Percentiles rank a stretch among this genome's conserved stretches.
Conservation (phyloP, 495 filamentous ascomycete species). For the Podospora tetraspora region DNA sequence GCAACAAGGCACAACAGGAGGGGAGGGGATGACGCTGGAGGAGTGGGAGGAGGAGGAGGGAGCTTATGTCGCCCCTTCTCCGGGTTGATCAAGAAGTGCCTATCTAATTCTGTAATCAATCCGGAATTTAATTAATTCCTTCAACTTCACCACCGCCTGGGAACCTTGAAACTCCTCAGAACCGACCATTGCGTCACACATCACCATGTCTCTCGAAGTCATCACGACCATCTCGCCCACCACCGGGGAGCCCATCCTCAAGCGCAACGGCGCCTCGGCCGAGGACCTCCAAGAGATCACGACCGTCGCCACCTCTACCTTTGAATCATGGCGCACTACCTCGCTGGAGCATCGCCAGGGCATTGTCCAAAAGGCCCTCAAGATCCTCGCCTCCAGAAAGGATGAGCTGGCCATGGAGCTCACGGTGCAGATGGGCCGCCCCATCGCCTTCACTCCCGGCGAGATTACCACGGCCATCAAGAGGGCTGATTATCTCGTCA, state of each 20-base stretch:
- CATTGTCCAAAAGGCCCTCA: constrained; percentile 70
- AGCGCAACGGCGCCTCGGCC: constrained; percentile 62
- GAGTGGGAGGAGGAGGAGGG: background rate
- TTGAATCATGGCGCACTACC: constrained; percentile 62
- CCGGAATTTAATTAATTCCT: background rate
- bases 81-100: background rate
- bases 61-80: constrained; percentile 1
- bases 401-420: constrained; percentile 80
- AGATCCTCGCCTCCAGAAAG: constrained; percentile 58
- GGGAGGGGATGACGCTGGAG: background rate
- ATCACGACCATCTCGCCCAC: constrained; percentile 86
- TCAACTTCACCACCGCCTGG: background rate
- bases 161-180: background rate
- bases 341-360: constrained; percentile 62
- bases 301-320: constrained; percentile 61
- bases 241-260: constrained; percentile 72
- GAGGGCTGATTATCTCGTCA: constrained; percentile 73
- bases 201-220: constrained; percentile 68
- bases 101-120: background rate
- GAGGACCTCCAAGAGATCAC: constrained; percentile 63
- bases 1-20: constrained; percentile 1
- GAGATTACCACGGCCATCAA: constrained; percentile 79
- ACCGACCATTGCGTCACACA: constrained; percentile 26
- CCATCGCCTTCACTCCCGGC: constrained; percentile 74
- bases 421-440: constrained; percentile 91